These are phyloP conservation scores for Chaetomium fimeti DNA, from an alignment of 495 filamentous ascomycete genomes.

Conservation along the genomic window DNA sequence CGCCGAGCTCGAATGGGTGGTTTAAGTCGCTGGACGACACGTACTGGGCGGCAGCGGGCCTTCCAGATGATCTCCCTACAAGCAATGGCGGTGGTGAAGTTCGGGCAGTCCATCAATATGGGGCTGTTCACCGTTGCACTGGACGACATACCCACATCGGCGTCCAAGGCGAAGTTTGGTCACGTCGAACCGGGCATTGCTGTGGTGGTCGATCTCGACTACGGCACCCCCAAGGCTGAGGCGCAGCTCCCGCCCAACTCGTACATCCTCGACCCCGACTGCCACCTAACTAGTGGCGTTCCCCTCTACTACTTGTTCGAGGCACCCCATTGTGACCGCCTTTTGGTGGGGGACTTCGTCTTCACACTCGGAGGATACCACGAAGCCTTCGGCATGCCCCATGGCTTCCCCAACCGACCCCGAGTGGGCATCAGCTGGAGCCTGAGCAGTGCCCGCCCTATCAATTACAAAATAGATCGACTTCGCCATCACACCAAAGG, in stretches of 20 bases:
- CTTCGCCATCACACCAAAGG: slow-evolving; percentile 55
- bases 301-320: slow-evolving; percentile 50
- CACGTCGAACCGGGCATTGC: slow-evolving; percentile 47
- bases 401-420: slow-evolving; percentile 44
- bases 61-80: slow-evolving; percentile 41
- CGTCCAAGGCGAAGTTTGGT: slow-evolving; percentile 22
- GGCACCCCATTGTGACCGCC: background rate
- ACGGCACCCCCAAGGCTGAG: slow-evolving; percentile 42
- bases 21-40: slow-evolving; percentile 17
- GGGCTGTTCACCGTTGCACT: slow-evolving; percentile 39
- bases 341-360: slow-evolving; percentile 47
- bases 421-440: slow-evolving; percentile 48
- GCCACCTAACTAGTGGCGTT: slow-evolving; percentile 52
- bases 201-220: slow-evolving; percentile 37
- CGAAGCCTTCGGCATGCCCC: slow-evolving; percentile 38
- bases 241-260: slow-evolving; percentile 46
- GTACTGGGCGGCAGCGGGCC: slow-evolving; percentile 48
- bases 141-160: slow-evolving; percentile 33
- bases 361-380: slow-evolving; percentile 57
- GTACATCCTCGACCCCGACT: slow-evolving; percentile 43
- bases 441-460: slow-evolving; percentile 29
- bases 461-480: slow-evolving; percentile 47
- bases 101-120: slow-evolving; percentile 18
- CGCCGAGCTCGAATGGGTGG: slow-evolving; percentile 26
- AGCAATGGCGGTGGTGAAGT: slow-evolving; percentile 42